phyloP scores from a whole-genome alignment of 148 eudicot species.

The Rhododendron ovatum region DNA sequence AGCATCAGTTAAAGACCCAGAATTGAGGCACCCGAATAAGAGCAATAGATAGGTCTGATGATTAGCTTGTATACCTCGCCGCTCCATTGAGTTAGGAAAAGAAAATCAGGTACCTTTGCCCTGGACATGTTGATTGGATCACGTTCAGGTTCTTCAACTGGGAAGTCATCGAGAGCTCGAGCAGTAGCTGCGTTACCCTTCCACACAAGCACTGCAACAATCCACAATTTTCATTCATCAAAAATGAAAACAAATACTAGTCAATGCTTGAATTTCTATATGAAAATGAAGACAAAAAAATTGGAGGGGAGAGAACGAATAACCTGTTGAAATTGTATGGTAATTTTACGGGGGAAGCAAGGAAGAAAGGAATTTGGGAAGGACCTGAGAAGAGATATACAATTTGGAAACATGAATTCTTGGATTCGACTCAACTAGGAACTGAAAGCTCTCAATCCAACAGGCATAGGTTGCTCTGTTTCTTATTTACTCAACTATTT shows the following conservation, averaged over 20 bases:
- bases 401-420: conserved; percentile 13
- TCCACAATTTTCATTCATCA: not conserved
- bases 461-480: not conserved
- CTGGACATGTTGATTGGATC: not conserved
- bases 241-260: not conserved
- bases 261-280: not conserved
- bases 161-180: conserved; percentile 12
- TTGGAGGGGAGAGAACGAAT: not conserved
- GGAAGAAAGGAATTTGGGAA: conserved; percentile 14
- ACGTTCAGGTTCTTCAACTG: conserved; percentile 14
- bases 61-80: conserved; percentile 29
- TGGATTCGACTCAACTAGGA: conserved; percentile 8
- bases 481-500: not conserved
- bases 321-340: conserved; percentile 16
- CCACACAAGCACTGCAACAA: conserved; percentile 18
- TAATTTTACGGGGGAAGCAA: conserved; percentile 7
- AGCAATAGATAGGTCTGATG: conserved; percentile 62
- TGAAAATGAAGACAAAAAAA: not conserved
- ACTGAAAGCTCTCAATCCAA: not conserved
- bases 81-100: conserved; percentile 8
- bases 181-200: conserved; percentile 12
- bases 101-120: conserved; percentile 1
- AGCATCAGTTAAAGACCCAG: conserved; percentile 43
- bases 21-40: conserved; percentile 42
- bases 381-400: not conserved